Percentiles rank a stretch among this genome's conserved stretches.
phyloP scores from a whole-genome alignment of 73 alveolate genomes.

The Blepharisma japonicum region DNA sequence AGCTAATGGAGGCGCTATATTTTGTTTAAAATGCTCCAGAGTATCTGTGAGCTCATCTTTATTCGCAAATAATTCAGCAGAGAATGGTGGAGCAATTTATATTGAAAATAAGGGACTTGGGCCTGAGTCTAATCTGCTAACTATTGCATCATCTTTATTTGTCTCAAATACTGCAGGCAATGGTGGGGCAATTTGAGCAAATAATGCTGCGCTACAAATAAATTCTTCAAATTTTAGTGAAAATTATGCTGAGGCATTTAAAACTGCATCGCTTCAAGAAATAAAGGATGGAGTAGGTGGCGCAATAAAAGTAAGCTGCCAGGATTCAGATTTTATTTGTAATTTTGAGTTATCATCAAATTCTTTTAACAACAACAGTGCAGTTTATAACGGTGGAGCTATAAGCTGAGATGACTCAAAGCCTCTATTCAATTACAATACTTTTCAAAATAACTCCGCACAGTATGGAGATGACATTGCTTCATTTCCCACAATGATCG shows the following conservation, averaged over 20 bases:
- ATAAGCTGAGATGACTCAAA: neutral
- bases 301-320: no score
- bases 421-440: neutral
- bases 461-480: neutral
- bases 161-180: neutral
- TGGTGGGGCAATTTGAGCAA: neutral
- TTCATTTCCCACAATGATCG: neutral
- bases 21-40: neutral
- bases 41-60: neutral
- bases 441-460: neutral
- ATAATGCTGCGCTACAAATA: neutral
- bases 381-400: no score
- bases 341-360: constrained; percentile 33
- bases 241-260: neutral
- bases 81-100: constrained; percentile 18
- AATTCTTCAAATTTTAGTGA: neutral
- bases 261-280: no score
- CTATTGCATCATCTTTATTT: neutral
- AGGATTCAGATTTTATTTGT: no score
- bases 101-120: no score
- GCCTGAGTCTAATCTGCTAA: no score
- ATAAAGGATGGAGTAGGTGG: neutral
- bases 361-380: constrained; percentile 13
- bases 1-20: constrained; percentile 5
- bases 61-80: neutral